Evolutionary conservation across 768 basidiomycete genomes (phyloP), one percentile per base, ranked within the genome.

Genomic region (Polyporus arcularius): DNA sequence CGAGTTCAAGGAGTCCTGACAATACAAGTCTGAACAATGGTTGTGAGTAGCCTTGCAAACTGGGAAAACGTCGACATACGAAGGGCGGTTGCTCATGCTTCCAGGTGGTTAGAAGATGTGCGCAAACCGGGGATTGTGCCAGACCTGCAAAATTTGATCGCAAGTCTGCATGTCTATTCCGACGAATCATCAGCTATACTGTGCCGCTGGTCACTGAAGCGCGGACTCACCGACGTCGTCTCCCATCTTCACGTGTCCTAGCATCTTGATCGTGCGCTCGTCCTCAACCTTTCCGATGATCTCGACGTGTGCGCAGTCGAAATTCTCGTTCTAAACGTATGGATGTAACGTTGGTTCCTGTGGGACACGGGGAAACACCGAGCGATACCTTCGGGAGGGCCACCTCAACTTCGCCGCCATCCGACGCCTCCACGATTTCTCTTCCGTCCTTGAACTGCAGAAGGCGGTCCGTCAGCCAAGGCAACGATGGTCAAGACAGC

Each of bases 341-440:
- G 35, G 5, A 11, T 1, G n/a, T 2, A n/a, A 8, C 4, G 21
- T 26, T 26, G 21, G 2, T 2, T n/a, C 3, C 31, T 32, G 18
- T 26, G 38, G 2, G 28, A 30, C 4, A 26, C 32, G 31, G 18
- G 15, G 0, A 43, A 11, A 39, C 4, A 28, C 38, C 2, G n/a
- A 9, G 10, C 46, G 62, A 42, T 18, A 85, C 86, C 58, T 70
- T 63, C 4, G 65, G 62, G 16, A 83, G 66, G 14, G 68, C 67
- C 18, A 88, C 72, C 21, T 73, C 74, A 5, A 89, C 84, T 68
- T 91, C 76, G 0, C 83, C 86, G 1, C 85, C 87, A 67, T 93
- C 92, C 46, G 80, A 79, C 0, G 89, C 82, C 61, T 86, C 79
- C 12, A 92, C 86, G 3, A 83, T 79, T 12, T 84, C 80, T 2